A percentile compares a stretch with the other conserved stretches of the same genome.
Conservation (phyloP, 345 rosid genomes). For the Leavenworthia alabamica region DNA sequence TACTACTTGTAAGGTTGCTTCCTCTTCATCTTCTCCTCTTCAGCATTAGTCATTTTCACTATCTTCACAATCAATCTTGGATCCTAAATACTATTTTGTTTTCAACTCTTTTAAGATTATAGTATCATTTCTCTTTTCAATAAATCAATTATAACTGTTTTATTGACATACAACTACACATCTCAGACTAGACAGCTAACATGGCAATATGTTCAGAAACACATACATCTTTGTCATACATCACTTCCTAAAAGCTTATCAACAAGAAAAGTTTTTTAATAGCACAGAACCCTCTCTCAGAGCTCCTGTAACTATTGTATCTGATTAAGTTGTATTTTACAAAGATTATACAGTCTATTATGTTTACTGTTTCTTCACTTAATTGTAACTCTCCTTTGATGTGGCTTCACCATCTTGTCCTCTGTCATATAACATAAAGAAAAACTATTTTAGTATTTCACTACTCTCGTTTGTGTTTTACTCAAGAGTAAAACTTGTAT, state of each 20-base stretch:
- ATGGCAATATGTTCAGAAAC: constrained; percentile 14
- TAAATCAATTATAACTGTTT: background rate
- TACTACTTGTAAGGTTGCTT: background rate
- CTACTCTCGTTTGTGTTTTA: background rate
- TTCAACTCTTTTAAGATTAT: background rate
- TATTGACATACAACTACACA: constrained; percentile 2
- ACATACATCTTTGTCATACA: constrained; percentile 28
- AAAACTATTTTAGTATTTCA: background rate
- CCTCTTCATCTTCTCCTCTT: background rate
- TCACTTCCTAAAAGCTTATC: constrained; percentile 28
- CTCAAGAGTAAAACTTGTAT: background rate
- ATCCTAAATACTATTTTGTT: background rate
- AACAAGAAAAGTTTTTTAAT: constrained; percentile 10
- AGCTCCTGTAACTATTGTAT: background rate
- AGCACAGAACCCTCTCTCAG: constrained; percentile 8
- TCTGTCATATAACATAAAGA: background rate
- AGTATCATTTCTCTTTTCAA: no score
- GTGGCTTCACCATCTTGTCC: constrained; percentile 6
- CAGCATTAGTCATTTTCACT: constrained; percentile 15
- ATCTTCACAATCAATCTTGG: background rate
- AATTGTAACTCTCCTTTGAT: constrained; percentile 9
- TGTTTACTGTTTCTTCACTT: constrained; percentile 2
- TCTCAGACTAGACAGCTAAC: constrained; percentile 24
- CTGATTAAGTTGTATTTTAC: background rate
- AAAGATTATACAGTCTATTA: background rate